phyloP scores from a whole-genome alignment of 2,329 filamentous ascomycete genomes.

The Fusarium piperis region DNA sequence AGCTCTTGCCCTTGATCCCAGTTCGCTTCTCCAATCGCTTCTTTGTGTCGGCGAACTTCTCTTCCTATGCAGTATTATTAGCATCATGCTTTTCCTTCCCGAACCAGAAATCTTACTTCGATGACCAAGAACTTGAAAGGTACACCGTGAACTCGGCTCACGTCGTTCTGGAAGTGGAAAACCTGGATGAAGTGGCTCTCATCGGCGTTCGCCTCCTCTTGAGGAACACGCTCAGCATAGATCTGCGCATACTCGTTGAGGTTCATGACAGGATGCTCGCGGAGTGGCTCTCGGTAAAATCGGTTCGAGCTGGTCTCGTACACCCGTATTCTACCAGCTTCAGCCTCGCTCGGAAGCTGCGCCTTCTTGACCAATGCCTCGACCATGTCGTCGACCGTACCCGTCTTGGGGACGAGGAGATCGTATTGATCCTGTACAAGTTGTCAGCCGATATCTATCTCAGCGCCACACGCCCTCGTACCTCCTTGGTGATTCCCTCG shows the following conservation, averaged over 20 bases:
- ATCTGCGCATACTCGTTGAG: conserved; percentile 88
- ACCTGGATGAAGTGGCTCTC: conserved; percentile 74
- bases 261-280: conserved; percentile 77
- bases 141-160: conserved; percentile 83
- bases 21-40: conserved; percentile 93
- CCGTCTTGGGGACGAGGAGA: conserved; percentile 87
- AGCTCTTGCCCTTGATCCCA: conserved; percentile 95
- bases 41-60: conserved; percentile 90
- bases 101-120: conserved; percentile 65
- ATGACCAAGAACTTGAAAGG: conserved; percentile 92
- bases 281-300: conserved; percentile 79
- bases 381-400: conserved; percentile 81
- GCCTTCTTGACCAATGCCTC: conserved; percentile 82
- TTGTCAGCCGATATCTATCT: conserved; percentile 1
- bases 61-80: conserved; percentile 64
- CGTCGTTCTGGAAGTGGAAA: conserved; percentile 93
- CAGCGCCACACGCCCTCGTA: conserved; percentile 51
- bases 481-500: conserved; percentile 92
- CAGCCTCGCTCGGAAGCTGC: conserved; percentile 76
- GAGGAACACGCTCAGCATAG: conserved; percentile 82
- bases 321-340: conserved; percentile 76
- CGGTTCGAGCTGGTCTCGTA: conserved; percentile 87
- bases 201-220: conserved; percentile 71
- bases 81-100: no score
- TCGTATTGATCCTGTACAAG: conserved; percentile 74